Evolutionary conservation across 768 basidiomycete species (phyloP).

Genomic region (Pisolithus tinctorius): DNA sequence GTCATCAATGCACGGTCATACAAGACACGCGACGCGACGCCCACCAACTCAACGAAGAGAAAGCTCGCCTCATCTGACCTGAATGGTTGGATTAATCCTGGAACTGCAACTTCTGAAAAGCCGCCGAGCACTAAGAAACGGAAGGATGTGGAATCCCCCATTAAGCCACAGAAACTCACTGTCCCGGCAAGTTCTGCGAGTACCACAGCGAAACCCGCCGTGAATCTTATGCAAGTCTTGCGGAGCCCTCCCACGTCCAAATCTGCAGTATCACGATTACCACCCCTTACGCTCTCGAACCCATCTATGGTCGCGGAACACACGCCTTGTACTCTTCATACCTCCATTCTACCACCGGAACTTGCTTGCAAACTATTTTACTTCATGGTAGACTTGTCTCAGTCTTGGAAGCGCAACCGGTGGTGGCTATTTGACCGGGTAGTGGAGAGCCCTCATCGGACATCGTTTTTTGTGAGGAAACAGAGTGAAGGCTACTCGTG

Average conservation of each 20-base stretch:
- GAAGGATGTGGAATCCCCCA: constrained; percentile 4
- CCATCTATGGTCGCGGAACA: constrained; percentile 60
- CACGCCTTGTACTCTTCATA: constrained; percentile 71
- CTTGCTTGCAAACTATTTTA: constrained; percentile 74
- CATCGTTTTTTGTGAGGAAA: constrained; percentile 65
- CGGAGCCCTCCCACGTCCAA: constrained; percentile 40
- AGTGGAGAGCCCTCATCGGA: constrained; percentile 81
- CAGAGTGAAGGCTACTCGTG: constrained; percentile 43
- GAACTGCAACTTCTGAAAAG: constrained; percentile 14
- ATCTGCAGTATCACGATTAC: constrained; percentile 29
- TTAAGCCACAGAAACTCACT: constrained; percentile 7
- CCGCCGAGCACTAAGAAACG: constrained; percentile 15
- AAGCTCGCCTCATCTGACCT: constrained; percentile 42
- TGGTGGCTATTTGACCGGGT: constrained; percentile 83
- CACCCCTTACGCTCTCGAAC: constrained; percentile 58
- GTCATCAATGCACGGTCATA: constrained; percentile 26
- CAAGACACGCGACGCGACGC: constrained; percentile 10
- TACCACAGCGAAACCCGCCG: constrained; percentile 25
- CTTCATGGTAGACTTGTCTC: constrained; percentile 57
- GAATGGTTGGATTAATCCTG: constrained; percentile 47
- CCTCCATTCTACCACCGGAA: constrained; percentile 61
- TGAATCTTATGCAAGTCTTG: constrained; percentile 52
- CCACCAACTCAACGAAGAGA: constrained; percentile 30
- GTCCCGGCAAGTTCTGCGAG: constrained; percentile 8
- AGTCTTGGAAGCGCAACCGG: constrained; percentile 61